Evolutionary conservation across 257 asterid species (phyloP), one percentile per base, ranked within the genome.

Genomic region (Eucommia ulmoides): DNA sequence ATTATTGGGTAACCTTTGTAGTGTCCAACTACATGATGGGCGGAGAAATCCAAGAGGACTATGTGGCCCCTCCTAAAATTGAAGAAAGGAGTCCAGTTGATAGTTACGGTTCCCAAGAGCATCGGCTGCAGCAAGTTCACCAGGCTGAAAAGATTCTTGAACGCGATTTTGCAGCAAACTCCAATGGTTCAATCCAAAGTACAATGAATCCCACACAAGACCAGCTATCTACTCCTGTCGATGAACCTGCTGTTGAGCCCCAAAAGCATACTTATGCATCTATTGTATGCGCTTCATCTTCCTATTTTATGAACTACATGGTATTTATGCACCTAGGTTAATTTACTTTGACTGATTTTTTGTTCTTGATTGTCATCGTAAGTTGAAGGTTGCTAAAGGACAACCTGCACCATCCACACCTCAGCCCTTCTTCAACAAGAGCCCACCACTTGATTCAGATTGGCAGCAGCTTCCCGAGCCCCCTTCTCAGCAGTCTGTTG

Each of bases 201-300:
- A 58, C 78, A 49, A 58, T 75, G 59, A 76, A 75, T 59, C 65
- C 83, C 55, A 61, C 62, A 33, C 81, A 72, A 25, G 95, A 77
- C 19, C 87, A 54, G 64, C 65, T 75, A 45, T 63, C 95, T 52
- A 58, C 80, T 33, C 75, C 82, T 38, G 55, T 62, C 16, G 92
- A 83, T 42, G 99, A 83, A 69, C 79, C 92, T 56, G 61, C 66
- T 41, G 65, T 46, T 45, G 94, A 79, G 73, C 84, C 93, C 55
- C 94, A 72, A 60, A 91, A 86, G 65, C 99, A 73, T 68, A 86
- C 99, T 54, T 91, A 91, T 65, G 99, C 99, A 63, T 91, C 96
- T 56, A 83, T 91, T 65, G 99, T 91, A 86, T 20, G 97, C 64
- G 44, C 57, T 42, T 24, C 56, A 20, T 47, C 59, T 64, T 49